Evolutionary conservation across 306 rosid species (phyloP).

Genomic region (Begonia fuchsioides): DNA sequence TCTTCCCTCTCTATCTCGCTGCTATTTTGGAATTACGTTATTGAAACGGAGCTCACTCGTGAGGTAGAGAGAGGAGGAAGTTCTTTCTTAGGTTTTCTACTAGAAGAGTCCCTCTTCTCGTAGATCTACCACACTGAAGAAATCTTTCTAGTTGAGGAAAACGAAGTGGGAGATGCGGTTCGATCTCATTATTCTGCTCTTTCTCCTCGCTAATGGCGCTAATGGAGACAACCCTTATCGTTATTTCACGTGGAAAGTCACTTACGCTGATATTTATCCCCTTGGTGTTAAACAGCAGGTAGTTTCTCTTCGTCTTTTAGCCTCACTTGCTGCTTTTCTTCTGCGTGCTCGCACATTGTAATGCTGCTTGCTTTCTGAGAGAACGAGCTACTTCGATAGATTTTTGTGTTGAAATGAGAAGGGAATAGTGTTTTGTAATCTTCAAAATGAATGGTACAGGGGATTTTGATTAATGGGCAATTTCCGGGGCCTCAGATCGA

Average conservation of each 20-base stretch:
- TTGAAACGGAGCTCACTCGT: too few relatives aligned
- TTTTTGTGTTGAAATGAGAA: neutral
- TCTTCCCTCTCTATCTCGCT: too few relatives aligned
- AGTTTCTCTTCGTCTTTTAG: constrained; percentile 1
- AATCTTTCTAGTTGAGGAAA: too few relatives aligned
- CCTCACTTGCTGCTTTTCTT: neutral
- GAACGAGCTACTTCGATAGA: neutral
- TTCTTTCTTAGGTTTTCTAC: too few relatives aligned
- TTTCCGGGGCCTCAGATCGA: constrained; percentile 99
- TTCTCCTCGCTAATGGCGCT: constrained; percentile 22
- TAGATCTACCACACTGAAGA: too few relatives aligned
- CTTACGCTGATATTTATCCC: constrained; percentile 77
- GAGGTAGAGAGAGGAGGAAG: too few relatives aligned
- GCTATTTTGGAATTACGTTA: too few relatives aligned
- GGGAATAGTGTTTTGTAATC: neutral
- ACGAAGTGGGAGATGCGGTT: neutral
- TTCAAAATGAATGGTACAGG: constrained; percentile 33
- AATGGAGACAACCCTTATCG: constrained; percentile 71
- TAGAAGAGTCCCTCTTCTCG: too few relatives aligned
- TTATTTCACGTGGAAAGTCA: constrained; percentile 74
- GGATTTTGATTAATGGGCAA: constrained; percentile 87
- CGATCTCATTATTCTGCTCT: constrained; percentile 14
- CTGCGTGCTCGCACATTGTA: neutral
- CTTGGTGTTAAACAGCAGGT: constrained; percentile 95
- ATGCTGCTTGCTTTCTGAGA: neutral